Base-by-base conservation (phyloP, 2,329 filamentous ascomycete species). In the Beauveria asiatica region DNA sequence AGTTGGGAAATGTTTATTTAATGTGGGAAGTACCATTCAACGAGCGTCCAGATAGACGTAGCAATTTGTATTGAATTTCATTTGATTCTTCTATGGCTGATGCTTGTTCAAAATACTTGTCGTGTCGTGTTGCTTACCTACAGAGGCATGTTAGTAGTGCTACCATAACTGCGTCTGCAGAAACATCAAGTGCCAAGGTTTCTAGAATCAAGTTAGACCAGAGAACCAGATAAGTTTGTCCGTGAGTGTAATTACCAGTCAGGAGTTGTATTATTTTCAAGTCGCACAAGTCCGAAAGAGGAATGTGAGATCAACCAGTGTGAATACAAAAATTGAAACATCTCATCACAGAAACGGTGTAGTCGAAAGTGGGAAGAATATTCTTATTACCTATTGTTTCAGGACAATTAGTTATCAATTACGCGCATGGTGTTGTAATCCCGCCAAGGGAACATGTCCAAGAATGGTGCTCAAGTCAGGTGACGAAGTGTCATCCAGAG, bases 401-500 rank as follows among this genome's bases (percentile, higher is more conserved):
- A 57, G 62, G 54, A 49, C 46, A 65, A 70, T 75, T 68, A 75
- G 73, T 66, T 59, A 53, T 52, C 57, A 53, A 53, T 59, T 59
- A 52, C 57, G 19, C n/a, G 13, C n/a, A 33, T 50, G 39, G 19
- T 11, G 46, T 45, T 16, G 13, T 46, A 16, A 37, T 52, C 48
- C 48, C 25, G 17, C 17, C 33, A 10, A 27, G 57, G 48, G 9
- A 59, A 50, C 23, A 25, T 45, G 25, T 52, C 19, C n/a, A 39
- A 52, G 8, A 46, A 13, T 42, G 27, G 50, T 60, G 57, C 50
- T 48, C 57, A 72, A 71, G 74, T 85, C 83, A 85, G 83, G 73
- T 84, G 83, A 85, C 83, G 83, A 85, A 76, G 70, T 83, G 71
- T 85, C 83, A 85, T 79, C 83, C 83, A 83, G 79, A 84, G 81